Percentiles rank a stretch among this genome's conserved stretches.
Conservation (phyloP, 306 rosid genomes). For the Malus fusca region DNA sequence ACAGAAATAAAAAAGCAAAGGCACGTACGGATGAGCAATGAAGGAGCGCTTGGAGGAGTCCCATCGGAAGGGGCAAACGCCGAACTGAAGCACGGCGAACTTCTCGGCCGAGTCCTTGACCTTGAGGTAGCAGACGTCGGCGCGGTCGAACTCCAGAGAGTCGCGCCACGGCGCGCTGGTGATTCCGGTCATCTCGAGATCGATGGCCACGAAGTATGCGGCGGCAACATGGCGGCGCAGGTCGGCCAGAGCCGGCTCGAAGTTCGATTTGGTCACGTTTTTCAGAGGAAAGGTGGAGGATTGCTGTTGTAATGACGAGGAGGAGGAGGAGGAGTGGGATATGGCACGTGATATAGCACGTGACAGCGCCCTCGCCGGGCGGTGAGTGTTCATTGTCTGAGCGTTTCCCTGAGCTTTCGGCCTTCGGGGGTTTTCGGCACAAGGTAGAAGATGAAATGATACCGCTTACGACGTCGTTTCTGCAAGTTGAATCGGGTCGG, state of each 20-base stretch:
- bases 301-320: not conserved
- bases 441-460: not conserved
- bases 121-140: slow-evolving; percentile 78
- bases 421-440: slow-evolving; percentile 2
- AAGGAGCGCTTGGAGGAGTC: slow-evolving; percentile 47
- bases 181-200: slow-evolving; percentile 90
- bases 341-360: slow-evolving; percentile 53
- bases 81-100: slow-evolving; percentile 85
- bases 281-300: slow-evolving; percentile 49
- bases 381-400: slow-evolving; percentile 19
- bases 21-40: slow-evolving; percentile 67
- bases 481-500: not conserved
- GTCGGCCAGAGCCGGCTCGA: slow-evolving; percentile 53
- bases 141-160: slow-evolving; percentile 66
- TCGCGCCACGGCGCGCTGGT: slow-evolving; percentile 98
- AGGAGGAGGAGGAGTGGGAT: slow-evolving; percentile 9
- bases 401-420: not conserved
- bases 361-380: slow-evolving; percentile 29
- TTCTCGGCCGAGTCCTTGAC: slow-evolving; percentile 80
- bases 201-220: slow-evolving; percentile 83
- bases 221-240: slow-evolving; percentile 61
- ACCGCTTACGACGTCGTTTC: not conserved
- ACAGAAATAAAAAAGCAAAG: not conserved
- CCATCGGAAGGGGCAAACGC: slow-evolving; percentile 95
- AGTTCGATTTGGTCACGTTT: slow-evolving; percentile 70